Base-by-base conservation (phyloP, 768 basidiomycete genomes). In the Tephrocybe rancida region DNA sequence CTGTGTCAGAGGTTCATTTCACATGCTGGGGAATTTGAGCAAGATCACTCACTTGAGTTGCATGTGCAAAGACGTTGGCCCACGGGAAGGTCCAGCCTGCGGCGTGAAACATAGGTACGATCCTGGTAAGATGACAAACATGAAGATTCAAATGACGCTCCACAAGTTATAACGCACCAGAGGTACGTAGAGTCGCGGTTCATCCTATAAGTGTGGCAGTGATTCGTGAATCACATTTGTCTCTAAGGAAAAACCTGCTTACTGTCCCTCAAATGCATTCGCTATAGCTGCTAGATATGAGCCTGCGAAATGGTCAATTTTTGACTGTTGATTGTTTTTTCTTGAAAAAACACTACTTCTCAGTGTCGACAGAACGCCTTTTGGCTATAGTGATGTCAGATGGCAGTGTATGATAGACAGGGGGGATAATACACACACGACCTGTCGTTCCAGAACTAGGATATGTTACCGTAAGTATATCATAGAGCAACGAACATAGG, bases 31-130 rank as follows among this genome's bases (percentile, higher is more conserved):
- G 27, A 5, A 34, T 39, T 19, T 18, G 21, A 11, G 16, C 22
- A 30, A 1, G n/a, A 34, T n/a, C n/a, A 35, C 71, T 63, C 51
- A 85, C 88, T 70, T 95, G 92, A 2, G 85, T 86, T 7, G 86
- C 79, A 61, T 86, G 86, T 2, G 86, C 81, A 55, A 92, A 88
- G 0, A 86, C 83, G 48, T 74, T 84, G 2, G 90, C 77, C 88
- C 88, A 95, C 1, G 93, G 94, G 64, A 79, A 95, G 2, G 90
- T 92, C 92, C 92, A 95, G 11, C 92, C 92, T 44, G 83, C 86
- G 1, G 90, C 90, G 67, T 92, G 91, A 66, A 94, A 93, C 91
- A 94, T 93, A 0, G 93, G 94, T 0, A 95, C 73, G 34, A 92
- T 83, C 93, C 92, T 93, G 45, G 2, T 18, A 4, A 1, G 53